A percentile compares a stretch with the other conserved stretches of the same genome.
Evolutionary conservation across 1,284 basidiomycete species (phyloP).

Genomic region (Boletus mariae): DNA sequence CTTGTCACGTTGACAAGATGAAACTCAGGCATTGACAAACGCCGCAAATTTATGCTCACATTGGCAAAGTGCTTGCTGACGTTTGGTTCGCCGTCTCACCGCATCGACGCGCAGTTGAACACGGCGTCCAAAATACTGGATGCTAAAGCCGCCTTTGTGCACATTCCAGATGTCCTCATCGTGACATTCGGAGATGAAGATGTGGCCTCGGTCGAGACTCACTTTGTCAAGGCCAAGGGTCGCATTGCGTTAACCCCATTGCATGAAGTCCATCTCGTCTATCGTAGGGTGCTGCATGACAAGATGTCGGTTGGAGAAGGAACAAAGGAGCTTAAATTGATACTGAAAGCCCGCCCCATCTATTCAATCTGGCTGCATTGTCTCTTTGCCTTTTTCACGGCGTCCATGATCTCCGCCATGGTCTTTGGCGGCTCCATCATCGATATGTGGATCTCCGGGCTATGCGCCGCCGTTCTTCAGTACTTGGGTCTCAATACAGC

Average conservation of each 20-base stretch:
- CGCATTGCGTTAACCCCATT: conserved; percentile 71
- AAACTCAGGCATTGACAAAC: conserved; percentile 53
- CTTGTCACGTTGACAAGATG: conserved; percentile 1
- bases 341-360: conserved; percentile 59
- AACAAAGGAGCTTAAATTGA: conserved; percentile 51
- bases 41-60: conserved; percentile 75
- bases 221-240: conserved; percentile 74
- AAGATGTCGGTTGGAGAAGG: conserved; percentile 65
- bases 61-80: conserved; percentile 77
- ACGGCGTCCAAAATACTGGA: conserved; percentile 52
- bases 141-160: conserved; percentile 71
- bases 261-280: conserved; percentile 70
- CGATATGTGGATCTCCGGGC: conserved; percentile 79
- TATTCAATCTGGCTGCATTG: conserved; percentile 65
- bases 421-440: conserved; percentile 80
- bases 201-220: conserved; percentile 60
- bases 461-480: conserved; percentile 66
- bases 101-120: conserved; percentile 77
- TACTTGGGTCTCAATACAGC: conserved; percentile 77
- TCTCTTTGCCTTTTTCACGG: conserved; percentile 68
- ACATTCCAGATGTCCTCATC: conserved; percentile 77
- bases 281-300: conserved; percentile 77
- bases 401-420: conserved; percentile 73
- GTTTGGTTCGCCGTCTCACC: conserved; percentile 84
- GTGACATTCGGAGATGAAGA: conserved; percentile 69